Evolutionary conservation across 305 asterid species (phyloP).

Genomic region (Petunia hybrid): DNA sequence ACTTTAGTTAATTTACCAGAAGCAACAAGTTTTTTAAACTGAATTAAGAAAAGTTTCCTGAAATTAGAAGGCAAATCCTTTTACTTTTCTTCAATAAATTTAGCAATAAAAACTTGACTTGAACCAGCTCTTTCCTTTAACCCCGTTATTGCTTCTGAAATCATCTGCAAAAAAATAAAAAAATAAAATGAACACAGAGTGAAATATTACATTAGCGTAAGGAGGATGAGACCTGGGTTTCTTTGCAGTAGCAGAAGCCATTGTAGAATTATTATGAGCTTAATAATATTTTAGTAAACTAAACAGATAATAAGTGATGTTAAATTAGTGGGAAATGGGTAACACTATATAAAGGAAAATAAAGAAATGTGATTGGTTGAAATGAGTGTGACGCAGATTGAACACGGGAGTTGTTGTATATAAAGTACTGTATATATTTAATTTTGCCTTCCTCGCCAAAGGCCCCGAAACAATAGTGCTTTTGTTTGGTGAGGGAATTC

Average conservation of each 20-base stretch:
- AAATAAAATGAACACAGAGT: not conserved
- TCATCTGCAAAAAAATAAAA: slow-evolving; percentile 27
- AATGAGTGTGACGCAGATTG: too few species aligned
- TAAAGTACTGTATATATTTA: too few species aligned
- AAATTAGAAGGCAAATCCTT: slow-evolving; percentile 33
- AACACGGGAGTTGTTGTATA: too few species aligned
- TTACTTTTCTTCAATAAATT: slow-evolving; percentile 33
- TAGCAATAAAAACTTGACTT: slow-evolving; percentile 30
- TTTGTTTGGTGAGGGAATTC: too few species aligned
- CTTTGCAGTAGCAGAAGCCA: slow-evolving; percentile 16
- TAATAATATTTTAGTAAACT: too few species aligned
- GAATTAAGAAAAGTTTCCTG: slow-evolving; percentile 23
- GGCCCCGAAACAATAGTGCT: too few species aligned
- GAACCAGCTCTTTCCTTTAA: slow-evolving; percentile 39
- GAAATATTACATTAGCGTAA: slow-evolving; percentile 18
- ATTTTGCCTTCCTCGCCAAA: too few species aligned
- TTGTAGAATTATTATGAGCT: not conserved
- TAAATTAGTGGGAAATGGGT: too few species aligned
- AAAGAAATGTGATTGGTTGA: too few species aligned
- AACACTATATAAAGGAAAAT: too few species aligned
- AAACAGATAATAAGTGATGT: too few species aligned
- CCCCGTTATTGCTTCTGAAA: slow-evolving; percentile 29
- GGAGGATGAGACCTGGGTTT: slow-evolving; percentile 34
- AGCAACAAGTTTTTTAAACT: slow-evolving; percentile 32
- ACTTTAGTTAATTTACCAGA: slow-evolving; percentile 23